Percentiles rank a stretch among this genome's conserved stretches.
Evolutionary conservation across 352 stramenopile genomes (phyloP).

Genomic region (Phytopythium litorale): DNA sequence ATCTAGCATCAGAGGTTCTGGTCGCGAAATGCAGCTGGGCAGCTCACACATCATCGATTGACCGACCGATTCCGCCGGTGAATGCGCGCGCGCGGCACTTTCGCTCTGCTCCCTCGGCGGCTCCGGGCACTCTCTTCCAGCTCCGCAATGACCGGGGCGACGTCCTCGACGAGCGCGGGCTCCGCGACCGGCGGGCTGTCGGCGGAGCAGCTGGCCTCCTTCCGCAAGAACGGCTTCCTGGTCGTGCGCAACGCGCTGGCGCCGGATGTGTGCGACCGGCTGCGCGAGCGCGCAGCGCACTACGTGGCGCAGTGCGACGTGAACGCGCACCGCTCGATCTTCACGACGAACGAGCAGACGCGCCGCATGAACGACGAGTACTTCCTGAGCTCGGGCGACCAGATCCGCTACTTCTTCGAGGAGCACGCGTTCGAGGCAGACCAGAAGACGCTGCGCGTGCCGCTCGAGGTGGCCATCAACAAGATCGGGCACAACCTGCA

Average conservation of each 20-base stretch:
- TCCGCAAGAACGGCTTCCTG: constrained; percentile 63
- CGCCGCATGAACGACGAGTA: constrained; percentile 88
- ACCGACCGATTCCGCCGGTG: not conserved
- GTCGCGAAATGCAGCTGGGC: too few species aligned
- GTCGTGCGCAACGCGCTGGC: constrained; percentile 44
- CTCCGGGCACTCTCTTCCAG: not conserved
- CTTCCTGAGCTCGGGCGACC: constrained; percentile 91
- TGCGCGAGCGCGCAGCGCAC: constrained; percentile 43
- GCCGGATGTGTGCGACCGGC: constrained; percentile 38
- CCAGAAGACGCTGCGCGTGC: constrained; percentile 64
- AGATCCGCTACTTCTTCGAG: constrained; percentile 95
- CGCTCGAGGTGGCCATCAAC: constrained; percentile 85
- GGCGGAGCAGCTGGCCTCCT: constrained; percentile 56
- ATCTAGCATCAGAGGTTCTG: too few species aligned
- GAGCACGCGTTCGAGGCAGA: constrained; percentile 63
- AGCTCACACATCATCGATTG: not conserved
- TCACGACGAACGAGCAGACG: constrained; percentile 80
- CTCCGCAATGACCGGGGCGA: not conserved
- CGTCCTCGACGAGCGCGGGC: constrained; percentile 7
- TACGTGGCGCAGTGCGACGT: constrained; percentile 64
- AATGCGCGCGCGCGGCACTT: not conserved
- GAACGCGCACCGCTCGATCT: constrained; percentile 67
- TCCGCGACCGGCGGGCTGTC: constrained; percentile 30
- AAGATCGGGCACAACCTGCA: constrained; percentile 97
- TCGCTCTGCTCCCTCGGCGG: not conserved